Conservation (phyloP, 805 yeast species). For the Saccharomycopsis synnaedendra region DNA sequence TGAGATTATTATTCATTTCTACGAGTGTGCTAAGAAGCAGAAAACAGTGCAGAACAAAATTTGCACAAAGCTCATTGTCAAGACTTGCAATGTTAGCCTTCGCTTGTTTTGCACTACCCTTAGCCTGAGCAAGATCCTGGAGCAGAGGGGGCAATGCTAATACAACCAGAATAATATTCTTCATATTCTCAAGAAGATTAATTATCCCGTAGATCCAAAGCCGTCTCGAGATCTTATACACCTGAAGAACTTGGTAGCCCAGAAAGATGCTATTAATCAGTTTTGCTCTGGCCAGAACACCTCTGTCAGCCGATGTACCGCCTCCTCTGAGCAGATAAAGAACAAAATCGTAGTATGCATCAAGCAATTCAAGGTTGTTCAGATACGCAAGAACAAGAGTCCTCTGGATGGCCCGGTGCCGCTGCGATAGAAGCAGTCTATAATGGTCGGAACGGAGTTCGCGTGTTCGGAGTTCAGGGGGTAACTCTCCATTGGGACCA, state of each 20-base stretch:
- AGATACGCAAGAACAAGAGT: constrained; percentile 12
- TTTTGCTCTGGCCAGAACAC: constrained; percentile 17
- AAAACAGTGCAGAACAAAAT: constrained; percentile 15
- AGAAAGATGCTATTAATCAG: constrained; percentile 24
- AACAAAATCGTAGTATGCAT: constrained; percentile 16
- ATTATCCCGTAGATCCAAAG: constrained; percentile 84
- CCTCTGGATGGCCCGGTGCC: constrained; percentile 13
- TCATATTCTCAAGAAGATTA: constrained; percentile 33
- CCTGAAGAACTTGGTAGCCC: constrained; percentile 66
- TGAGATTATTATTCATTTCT: constrained; percentile 42
- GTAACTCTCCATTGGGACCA: background rate
- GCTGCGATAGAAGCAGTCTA: background rate
- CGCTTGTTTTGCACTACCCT: constrained; percentile 13
- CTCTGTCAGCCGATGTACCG: constrained; percentile 14
- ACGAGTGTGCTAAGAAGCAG: constrained; percentile 28
- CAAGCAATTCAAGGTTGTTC: constrained; percentile 15
- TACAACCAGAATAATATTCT: constrained; percentile 12
- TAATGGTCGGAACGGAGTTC: background rate
- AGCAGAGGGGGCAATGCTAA: constrained; percentile 12
- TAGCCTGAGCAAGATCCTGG: constrained; percentile 15
- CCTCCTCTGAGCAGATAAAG: constrained; percentile 15
- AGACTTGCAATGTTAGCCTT: background rate
- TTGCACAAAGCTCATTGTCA: constrained; percentile 15
- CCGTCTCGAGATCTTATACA: constrained; percentile 67
- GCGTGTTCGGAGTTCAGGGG: background rate